Evolutionary conservation across 768 basidiomycete species (phyloP).

Genomic region (Leccinum arenicola): DNA sequence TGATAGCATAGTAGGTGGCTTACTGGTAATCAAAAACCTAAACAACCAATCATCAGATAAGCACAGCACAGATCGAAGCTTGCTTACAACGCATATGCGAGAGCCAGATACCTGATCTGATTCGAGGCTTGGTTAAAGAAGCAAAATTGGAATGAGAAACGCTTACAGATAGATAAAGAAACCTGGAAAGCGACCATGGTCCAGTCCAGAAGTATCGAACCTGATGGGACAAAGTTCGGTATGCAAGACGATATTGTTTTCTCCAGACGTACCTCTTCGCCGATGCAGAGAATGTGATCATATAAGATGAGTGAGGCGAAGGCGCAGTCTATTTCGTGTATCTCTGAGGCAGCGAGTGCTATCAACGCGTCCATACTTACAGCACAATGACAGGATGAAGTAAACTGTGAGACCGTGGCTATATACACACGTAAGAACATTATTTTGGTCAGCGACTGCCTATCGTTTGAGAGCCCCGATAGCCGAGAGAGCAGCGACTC

Average conservation of each 20-base stretch:
- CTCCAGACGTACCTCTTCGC: conserved; percentile 2
- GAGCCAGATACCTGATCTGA: conserved; percentile 8
- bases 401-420: background rate
- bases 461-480: background rate
- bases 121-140: background rate
- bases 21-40: conserved; percentile 1
- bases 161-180: conserved; percentile 5
- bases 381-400: background rate
- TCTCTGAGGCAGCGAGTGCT: background rate
- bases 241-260: background rate
- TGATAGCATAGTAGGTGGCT: background rate
- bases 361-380: background rate
- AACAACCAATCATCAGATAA: background rate
- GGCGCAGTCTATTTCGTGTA: background rate
- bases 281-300: conserved; percentile 5
- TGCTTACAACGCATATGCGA: conserved; percentile 4
- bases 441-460: background rate
- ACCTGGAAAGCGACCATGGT: conserved; percentile 5
- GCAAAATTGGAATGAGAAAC: background rate
- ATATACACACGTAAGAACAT: background rate
- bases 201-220: conserved; percentile 5
- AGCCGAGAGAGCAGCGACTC: background rate
- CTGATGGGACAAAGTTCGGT: background rate
- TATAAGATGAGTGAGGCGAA: conserved; percentile 3
- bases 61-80: background rate